Evolutionary conservation across 768 basidiomycete species (phyloP).

Genomic region (Lactarius trivialis): DNA sequence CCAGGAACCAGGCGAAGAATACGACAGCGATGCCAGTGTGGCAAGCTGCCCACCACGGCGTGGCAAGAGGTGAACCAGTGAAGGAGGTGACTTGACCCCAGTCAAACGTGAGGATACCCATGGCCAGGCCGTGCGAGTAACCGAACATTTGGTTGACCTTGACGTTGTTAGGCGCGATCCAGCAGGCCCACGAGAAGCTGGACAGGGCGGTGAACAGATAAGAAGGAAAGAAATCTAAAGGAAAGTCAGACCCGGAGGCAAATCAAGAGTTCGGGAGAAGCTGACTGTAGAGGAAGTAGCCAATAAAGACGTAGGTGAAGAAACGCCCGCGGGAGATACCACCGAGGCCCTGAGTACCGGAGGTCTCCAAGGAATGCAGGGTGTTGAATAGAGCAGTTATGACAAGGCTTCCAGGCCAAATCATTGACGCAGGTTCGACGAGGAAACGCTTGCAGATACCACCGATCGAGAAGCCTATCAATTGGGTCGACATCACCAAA

Average conservation of each 20-base stretch:
- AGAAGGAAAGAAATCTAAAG: neutral
- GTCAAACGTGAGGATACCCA: conserved; percentile 85
- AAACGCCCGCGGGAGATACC: conserved; percentile 48
- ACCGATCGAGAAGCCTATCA: conserved; percentile 38
- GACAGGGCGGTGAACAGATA: conserved; percentile 16
- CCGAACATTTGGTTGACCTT: conserved; percentile 73
- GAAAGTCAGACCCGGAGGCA: neutral
- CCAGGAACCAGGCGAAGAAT: conserved; percentile 45
- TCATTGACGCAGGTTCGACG: conserved; percentile 38
- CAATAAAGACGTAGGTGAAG: conserved; percentile 40
- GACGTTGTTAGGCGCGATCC: conserved; percentile 72
- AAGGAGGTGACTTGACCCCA: conserved; percentile 67
- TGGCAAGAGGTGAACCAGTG: conserved; percentile 47
- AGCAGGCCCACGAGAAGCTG: conserved; percentile 80
- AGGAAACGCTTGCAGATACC: conserved; percentile 40
- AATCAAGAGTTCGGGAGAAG: conserved; percentile 25
- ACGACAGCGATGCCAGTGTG: conserved; percentile 83
- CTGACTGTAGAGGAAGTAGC: conserved; percentile 39
- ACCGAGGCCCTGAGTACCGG: conserved; percentile 37
- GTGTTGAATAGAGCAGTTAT: conserved; percentile 41
- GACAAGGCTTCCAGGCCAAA: conserved; percentile 40
- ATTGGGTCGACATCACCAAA: conserved; percentile 37
- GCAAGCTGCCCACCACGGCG: conserved; percentile 80
- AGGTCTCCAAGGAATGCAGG: conserved; percentile 32
- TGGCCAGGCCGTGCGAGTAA: conserved; percentile 36